A percentile compares a stretch with the other conserved stretches of the same genome.
Conservation (phyloP, 495 filamentous ascomycete genomes). For the Podospora tetraspora region DNA sequence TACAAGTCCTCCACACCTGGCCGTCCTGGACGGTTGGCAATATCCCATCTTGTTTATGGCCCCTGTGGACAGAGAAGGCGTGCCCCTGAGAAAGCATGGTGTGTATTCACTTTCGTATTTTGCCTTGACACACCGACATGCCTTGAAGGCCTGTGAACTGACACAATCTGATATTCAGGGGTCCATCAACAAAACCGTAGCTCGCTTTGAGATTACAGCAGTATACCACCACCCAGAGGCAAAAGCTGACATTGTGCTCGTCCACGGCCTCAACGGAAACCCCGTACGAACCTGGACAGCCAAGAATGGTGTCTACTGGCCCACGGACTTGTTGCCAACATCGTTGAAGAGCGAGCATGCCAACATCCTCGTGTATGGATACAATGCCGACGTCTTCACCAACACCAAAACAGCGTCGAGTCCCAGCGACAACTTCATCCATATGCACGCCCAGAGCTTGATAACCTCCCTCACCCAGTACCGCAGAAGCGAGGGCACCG, state of each 20-base stretch:
- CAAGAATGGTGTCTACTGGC: constrained; percentile 66
- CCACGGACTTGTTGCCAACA: constrained; percentile 63
- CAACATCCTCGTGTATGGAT: constrained; percentile 76
- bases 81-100: constrained; percentile 11
- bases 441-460: constrained; percentile 79
- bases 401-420: constrained; percentile 38
- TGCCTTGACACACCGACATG: not conserved
- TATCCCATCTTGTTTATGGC: constrained; percentile 3
- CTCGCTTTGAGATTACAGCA: constrained; percentile 63
- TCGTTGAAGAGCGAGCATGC: constrained; percentile 57
- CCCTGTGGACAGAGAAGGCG: constrained; percentile 1
- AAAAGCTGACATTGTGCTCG: constrained; percentile 65
- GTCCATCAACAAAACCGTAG: constrained; percentile 51
- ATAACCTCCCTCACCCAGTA: constrained; percentile 51
- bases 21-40: constrained; percentile 9
- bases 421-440: constrained; percentile 64
- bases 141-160: not conserved
- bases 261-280: constrained; percentile 80
- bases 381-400: constrained; percentile 70
- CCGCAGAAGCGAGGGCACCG: constrained; percentile 51
- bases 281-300: constrained; percentile 72
- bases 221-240: constrained; percentile 58
- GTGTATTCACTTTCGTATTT: not conserved
- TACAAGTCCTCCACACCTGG: not conserved
- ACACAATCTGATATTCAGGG: constrained; percentile 25